Conservation (phyloP, 2,329 filamentous ascomycete species). For the Apiospora phragmitis region DNA sequence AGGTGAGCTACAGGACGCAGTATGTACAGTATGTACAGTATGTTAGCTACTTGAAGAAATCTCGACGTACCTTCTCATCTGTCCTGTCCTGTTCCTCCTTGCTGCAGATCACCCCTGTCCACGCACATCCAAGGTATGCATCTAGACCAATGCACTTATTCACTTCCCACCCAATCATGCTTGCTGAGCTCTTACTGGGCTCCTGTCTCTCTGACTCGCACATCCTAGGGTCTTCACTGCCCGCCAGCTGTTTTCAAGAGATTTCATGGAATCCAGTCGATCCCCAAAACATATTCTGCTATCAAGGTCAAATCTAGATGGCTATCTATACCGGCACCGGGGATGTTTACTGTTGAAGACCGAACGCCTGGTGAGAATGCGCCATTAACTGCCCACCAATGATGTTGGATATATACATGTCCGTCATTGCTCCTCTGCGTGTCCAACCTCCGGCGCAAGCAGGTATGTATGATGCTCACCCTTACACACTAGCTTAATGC, state of each 20-base stretch:
- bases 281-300: background rate
- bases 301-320: background rate
- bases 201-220: background rate
- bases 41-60: background rate
- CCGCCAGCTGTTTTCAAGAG: background rate
- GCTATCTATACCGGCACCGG: background rate
- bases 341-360: too few species aligned
- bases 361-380: background rate
- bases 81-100: background rate
- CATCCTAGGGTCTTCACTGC: background rate
- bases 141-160: background rate
- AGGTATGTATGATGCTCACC: background rate
- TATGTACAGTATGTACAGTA: background rate
- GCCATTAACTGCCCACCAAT: background rate
- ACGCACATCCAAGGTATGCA: background rate
- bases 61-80: background rate
- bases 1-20: background rate
- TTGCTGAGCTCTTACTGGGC: background rate
- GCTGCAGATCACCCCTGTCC: background rate
- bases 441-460: background rate
- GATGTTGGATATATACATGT: background rate
- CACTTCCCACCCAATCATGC: background rate
- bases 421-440: background rate
- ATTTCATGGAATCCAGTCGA: background rate
- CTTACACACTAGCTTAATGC: background rate